A percentile compares a stretch with the other conserved stretches of the same genome.
Conservation (phyloP, 2,329 filamentous ascomycete genomes). For the Scytalidium sp. region DNA sequence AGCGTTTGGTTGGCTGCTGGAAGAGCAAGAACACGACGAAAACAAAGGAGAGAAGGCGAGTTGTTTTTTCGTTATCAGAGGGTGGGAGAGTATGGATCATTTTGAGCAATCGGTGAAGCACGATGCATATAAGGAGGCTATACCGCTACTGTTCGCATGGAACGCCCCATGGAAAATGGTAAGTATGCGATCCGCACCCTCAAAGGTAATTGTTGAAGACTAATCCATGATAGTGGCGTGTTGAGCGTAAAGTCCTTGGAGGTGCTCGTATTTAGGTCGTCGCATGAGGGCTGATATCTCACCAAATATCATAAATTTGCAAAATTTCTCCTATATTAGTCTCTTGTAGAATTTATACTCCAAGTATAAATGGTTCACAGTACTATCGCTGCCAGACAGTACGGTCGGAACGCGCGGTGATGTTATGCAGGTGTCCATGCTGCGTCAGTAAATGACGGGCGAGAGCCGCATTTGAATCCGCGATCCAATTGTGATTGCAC, state of each 20-base stretch:
- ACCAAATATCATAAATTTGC: no score
- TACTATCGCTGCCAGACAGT: no score
- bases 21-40: constrained; percentile 11
- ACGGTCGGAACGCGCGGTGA: no score
- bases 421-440: no score
- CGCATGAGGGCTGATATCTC: background rate
- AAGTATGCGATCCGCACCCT: constrained; percentile 3
- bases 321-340: no score
- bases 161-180: constrained; percentile 13
- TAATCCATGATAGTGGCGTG: constrained; percentile 9
- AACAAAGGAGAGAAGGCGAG: constrained; percentile 13
- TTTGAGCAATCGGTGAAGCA: constrained; percentile 12
- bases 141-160: constrained; percentile 11
- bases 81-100: constrained; percentile 13
- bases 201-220: constrained; percentile 2
- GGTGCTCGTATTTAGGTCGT: background rate
- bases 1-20: constrained; percentile 11
- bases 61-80: constrained; percentile 12
- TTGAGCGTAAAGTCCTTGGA: constrained; percentile 1
- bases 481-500: no score
- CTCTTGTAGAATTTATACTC: no score
- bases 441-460: no score
- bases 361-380: no score
- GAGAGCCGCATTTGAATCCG: no score
- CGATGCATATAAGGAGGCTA: constrained; percentile 11